Evolutionary conservation across 768 basidiomycete genomes (phyloP).

Genomic region (Auriscalpium orientale): DNA sequence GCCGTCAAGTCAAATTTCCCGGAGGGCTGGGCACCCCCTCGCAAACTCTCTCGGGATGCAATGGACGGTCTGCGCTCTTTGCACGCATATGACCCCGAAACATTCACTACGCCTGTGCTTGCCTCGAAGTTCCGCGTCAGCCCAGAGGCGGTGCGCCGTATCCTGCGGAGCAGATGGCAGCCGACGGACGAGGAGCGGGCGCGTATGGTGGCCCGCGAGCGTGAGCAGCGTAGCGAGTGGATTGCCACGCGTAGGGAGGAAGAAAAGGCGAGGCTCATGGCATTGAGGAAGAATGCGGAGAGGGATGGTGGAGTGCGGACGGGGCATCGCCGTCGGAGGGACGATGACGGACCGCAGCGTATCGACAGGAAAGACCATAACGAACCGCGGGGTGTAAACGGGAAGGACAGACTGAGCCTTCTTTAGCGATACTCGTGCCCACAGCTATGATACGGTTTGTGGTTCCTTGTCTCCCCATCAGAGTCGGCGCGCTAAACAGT

Average conservation of each 20-base stretch:
- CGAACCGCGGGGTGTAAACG: neutral
- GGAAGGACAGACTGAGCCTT: neutral
- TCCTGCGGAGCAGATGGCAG: slow-evolving; percentile 39
- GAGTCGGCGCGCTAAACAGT: no score
- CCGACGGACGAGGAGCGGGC: slow-evolving; percentile 26
- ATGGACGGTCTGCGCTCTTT: slow-evolving; percentile 43
- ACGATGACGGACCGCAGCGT: neutral
- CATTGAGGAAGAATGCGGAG: neutral
- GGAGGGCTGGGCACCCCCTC: slow-evolving; percentile 43
- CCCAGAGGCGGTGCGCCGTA: slow-evolving; percentile 44
- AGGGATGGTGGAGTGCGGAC: neutral
- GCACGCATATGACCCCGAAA: slow-evolving; percentile 34
- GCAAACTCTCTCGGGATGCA: slow-evolving; percentile 42
- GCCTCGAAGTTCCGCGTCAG: slow-evolving; percentile 41
- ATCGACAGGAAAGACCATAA: neutral
- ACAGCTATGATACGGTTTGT: no score
- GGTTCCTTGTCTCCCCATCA: no score
- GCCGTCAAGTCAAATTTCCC: slow-evolving; percentile 28
- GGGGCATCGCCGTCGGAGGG: neutral
- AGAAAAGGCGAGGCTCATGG: neutral
- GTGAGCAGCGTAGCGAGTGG: slow-evolving; percentile 16
- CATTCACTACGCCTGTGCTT: slow-evolving; percentile 34
- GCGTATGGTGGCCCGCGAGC: slow-evolving; percentile 24
- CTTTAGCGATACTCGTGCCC: neutral
- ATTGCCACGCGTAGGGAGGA: slow-evolving; percentile 11